Percentiles rank a stretch among this genome's conserved stretches.
Evolutionary conservation across 805 yeast species (phyloP).

Genomic region (Kodamaea kaohsiungensis): DNA sequence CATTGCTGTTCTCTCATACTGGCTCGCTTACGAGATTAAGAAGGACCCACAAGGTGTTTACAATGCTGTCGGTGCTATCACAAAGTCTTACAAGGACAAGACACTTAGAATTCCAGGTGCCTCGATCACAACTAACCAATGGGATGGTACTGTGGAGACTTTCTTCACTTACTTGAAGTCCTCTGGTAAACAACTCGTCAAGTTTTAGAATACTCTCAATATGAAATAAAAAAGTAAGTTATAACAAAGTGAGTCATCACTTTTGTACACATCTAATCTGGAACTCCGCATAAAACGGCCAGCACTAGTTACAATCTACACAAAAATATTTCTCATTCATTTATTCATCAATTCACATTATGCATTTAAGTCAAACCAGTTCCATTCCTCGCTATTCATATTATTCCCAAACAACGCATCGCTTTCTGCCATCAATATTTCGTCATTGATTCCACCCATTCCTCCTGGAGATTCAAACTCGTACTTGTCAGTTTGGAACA

Average conservation of each 20-base stretch:
- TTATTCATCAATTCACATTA: background rate
- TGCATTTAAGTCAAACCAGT: slow-evolving; percentile 11
- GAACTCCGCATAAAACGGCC: too few relatives aligned
- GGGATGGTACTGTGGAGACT: slow-evolving; percentile 7
- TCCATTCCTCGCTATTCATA: slow-evolving; percentile 8
- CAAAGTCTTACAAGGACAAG: slow-evolving; percentile 58
- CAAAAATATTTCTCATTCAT: background rate
- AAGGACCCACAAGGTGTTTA: slow-evolving; percentile 58
- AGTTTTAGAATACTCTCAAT: background rate
- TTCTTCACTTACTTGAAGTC: slow-evolving; percentile 1
- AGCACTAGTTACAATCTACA: too few relatives aligned
- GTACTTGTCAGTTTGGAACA: slow-evolving; percentile 33
- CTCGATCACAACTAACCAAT: background rate
- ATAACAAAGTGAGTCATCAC: too few relatives aligned
- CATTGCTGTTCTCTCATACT: slow-evolving; percentile 31
- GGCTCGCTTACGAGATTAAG: slow-evolving; percentile 30
- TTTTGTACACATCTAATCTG: too few relatives aligned
- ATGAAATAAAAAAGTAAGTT: too few relatives aligned
- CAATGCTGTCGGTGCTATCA: slow-evolving; percentile 43
- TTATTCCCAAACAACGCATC: slow-evolving; percentile 5
- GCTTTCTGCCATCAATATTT: slow-evolving; percentile 29
- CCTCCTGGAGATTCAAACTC: slow-evolving; percentile 16
- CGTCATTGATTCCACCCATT: slow-evolving; percentile 32
- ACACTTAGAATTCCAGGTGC: slow-evolving; percentile 33
- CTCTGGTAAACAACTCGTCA: slow-evolving; percentile 4